Evolutionary conservation across 768 basidiomycete genomes (phyloP), one percentile per base, ranked within the genome.

Genomic region (Termitomyces eurrhizus): DNA sequence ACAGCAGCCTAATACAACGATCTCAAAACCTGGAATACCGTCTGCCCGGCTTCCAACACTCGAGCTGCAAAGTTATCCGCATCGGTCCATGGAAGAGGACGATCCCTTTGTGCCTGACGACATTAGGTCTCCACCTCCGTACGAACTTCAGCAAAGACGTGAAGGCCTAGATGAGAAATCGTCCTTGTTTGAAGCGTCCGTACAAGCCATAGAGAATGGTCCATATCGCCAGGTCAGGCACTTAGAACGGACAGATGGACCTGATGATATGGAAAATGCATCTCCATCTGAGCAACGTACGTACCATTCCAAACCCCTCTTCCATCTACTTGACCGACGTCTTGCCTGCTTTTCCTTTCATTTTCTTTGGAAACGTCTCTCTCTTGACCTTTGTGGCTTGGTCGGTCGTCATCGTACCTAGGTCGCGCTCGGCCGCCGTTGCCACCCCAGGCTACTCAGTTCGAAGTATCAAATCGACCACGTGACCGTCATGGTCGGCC

Each of bases 341-440:
- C 44, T 63, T 64, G 62, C 66, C 59, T 63, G 37, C 61, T 57
- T 64, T 62, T 55, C 60, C 53, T 62, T 58, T 51, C 63, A 35
- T 50, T 60, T 49, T 60, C 41, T 42, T 45, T 39, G 59, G 35
- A 24, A 29, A 60, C 37, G 52, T 58, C 56, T 57, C 18, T 51
- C 36, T 37, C 32, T 32, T 29, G 26, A 57, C 61, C 42, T 58
- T 32, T 41, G n/a, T 39, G 37, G 24, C 39, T 44, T 26, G 52
- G 32, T 46, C 62, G 52, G 42, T 44, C 39, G 54, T 54, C n/a
- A 26, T 52, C 58, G 29, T 58, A 52, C 63, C 54, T 68, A 78
- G 75, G 72, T 69, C 78, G 73, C 16, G 76, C 71, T 62, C 73
- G 82, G 56, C 66, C 62, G 1, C 82, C 81, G 0, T 69, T 83